Percentiles rank a stretch among this genome's conserved stretches.
Conservation (phyloP, 495 filamentous ascomycete species). For the Neurospora africana region DNA sequence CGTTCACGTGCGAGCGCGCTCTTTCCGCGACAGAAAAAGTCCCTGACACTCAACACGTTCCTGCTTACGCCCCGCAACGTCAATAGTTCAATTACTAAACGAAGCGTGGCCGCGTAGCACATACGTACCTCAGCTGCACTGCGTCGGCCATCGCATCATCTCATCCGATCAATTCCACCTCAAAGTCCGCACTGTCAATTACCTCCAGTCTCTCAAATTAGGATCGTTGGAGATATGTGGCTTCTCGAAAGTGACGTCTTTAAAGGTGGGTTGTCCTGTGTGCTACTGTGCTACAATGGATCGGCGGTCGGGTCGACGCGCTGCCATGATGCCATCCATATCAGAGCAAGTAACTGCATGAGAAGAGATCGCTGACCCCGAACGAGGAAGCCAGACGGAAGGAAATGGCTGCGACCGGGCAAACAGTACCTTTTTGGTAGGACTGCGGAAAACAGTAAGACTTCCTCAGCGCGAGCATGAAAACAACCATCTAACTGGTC, state of each 20-base stretch:
- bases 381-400: slow-evolving; percentile 40
- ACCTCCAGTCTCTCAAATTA: background rate
- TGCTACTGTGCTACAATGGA: background rate
- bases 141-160: background rate
- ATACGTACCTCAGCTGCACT: too few relatives aligned
- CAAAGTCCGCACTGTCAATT: background rate
- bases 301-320: background rate
- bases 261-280: slow-evolving; percentile 26
- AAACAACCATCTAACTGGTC: slow-evolving; percentile 8
- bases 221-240: slow-evolving; percentile 38
- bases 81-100: background rate
- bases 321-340: background rate
- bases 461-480: background rate
- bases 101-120: background rate
- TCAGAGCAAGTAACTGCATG: background rate
- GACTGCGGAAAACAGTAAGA: slow-evolving; percentile 39
- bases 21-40: slow-evolving; percentile 7
- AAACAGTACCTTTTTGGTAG: slow-evolving; percentile 74
- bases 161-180: background rate
- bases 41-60: slow-evolving; percentile 3
- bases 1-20: slow-evolving; percentile 14
- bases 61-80: slow-evolving; percentile 3
- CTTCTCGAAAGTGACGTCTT: slow-evolving; percentile 46
- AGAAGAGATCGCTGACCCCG: background rate
- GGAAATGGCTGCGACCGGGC: slow-evolving; percentile 70